Percentiles rank a stretch among this genome's conserved stretches.
Evolutionary conservation across 176 grass and related monocot genomes (phyloP).

Genomic region (barley (Hordeum vulgare)): DNA sequence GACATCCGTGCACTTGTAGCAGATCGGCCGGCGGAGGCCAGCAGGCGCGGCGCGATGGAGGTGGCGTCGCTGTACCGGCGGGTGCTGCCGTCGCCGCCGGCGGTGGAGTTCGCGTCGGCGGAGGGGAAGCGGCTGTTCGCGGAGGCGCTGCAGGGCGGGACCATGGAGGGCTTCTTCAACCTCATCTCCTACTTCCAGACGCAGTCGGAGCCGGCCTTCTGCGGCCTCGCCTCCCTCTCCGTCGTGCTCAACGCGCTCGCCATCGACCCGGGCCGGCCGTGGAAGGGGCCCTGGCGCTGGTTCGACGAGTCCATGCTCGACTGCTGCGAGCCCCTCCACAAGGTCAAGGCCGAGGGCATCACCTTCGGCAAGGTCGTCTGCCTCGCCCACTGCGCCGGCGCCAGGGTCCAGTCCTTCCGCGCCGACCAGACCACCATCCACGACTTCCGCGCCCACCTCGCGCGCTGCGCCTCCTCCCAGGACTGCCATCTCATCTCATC

Average conservation of each 20-base stretch:
- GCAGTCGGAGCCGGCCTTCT: conserved; percentile 81
- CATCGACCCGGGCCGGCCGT: conserved; percentile 56
- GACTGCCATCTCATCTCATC: conserved; percentile 80
- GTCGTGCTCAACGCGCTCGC: conserved; percentile 85
- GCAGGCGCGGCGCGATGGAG: background rate
- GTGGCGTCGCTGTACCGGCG: conserved; percentile 74
- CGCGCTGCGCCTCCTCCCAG: conserved; percentile 48
- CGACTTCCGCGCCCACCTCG: conserved; percentile 57
- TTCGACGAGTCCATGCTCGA: conserved; percentile 99
- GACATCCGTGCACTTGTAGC: background rate
- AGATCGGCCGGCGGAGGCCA: background rate
- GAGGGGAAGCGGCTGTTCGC: conserved; percentile 74
- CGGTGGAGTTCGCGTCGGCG: conserved; percentile 77
- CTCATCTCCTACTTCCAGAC: conserved; percentile 82
- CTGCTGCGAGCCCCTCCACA: conserved; percentile 85
- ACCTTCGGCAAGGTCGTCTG: conserved; percentile 83
- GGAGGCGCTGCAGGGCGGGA: conserved; percentile 61
- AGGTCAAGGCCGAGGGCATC: conserved; percentile 67
- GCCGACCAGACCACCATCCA: conserved; percentile 44
- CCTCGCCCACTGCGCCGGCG: conserved; percentile 83
- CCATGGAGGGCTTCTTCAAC: conserved; percentile 79
- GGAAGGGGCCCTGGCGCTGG: conserved; percentile 96
- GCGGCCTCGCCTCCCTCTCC: conserved; percentile 72
- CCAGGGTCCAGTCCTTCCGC: conserved; percentile 59
- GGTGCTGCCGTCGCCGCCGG: conserved; percentile 68